Evolutionary conservation across 2,329 filamentous ascomycete species (phyloP).

Genomic region (Coleophoma eucalyptorum): DNA sequence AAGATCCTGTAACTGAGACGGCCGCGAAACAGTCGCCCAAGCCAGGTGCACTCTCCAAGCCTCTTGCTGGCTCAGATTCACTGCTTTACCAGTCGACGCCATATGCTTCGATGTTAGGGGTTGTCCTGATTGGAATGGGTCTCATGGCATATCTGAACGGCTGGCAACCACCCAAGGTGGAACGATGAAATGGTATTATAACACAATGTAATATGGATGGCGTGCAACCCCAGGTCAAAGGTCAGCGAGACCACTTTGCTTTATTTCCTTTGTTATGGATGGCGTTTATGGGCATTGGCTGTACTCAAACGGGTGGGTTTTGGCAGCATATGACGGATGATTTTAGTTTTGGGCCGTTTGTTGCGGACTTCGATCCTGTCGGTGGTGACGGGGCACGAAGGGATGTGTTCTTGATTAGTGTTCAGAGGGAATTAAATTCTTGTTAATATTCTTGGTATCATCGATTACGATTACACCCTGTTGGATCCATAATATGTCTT

Average conservation of each 20-base stretch:
- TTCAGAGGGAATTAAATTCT: too few species aligned
- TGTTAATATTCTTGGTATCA: too few species aligned
- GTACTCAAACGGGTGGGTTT: slow-evolving; percentile 12
- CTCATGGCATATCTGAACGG: slow-evolving; percentile 85
- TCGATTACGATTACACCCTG: too few species aligned
- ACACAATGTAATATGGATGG: slow-evolving; percentile 1
- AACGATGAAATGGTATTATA: slow-evolving; percentile 16
- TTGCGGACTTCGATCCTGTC: neutral
- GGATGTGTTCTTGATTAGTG: neutral
- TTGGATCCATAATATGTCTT: too few species aligned
- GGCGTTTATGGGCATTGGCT: slow-evolving; percentile 11
- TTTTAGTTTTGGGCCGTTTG: neutral
- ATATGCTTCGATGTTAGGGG: slow-evolving; percentile 78
- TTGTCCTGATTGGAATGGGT: slow-evolving; percentile 77
- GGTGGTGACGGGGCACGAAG: slow-evolving; percentile 11
- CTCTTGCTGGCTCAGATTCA: slow-evolving; percentile 38
- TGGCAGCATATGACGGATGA: slow-evolving; percentile 11
- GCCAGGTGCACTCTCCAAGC: slow-evolving; percentile 30
- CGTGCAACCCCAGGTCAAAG: neutral
- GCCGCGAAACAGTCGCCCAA: slow-evolving; percentile 12
- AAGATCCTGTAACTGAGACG: slow-evolving; percentile 14
- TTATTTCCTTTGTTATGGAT: slow-evolving; percentile 15
- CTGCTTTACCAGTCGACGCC: slow-evolving; percentile 57
- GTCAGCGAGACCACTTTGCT: slow-evolving; percentile 13
- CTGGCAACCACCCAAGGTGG: slow-evolving; percentile 53